Evolutionary conservation across 164 flowering plant genomes (phyloP), one percentile per base, ranked within the genome.

Genomic region (Kalanchoe fedtschenkoi): DNA sequence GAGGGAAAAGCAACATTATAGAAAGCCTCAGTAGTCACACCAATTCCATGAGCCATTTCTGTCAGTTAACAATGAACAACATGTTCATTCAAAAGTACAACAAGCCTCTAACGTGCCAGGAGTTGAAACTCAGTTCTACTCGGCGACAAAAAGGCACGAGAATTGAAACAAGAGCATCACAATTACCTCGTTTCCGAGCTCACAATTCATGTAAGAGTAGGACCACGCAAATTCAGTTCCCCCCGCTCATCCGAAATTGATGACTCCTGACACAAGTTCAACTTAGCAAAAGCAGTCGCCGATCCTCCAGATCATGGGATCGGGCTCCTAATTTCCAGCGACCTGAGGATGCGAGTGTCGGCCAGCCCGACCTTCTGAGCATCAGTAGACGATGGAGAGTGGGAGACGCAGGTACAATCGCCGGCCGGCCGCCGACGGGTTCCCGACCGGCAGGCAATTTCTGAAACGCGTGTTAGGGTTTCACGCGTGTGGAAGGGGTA

Each of bases 401-500:
- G 32, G 26, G n/a, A 24, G 22, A 13, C 26, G 4, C 4, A 22
- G 33, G 26, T n/a, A 34, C 30, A 1, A 7, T 14, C 28, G 29
- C 60, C 55, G 70, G 66, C 39, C 42, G 56, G 39, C 57, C 69
- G 67, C 69, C 61, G 70, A 51, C 16, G n/a, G 34, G 62, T 58
- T 22, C 26, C 69, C 63, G 71, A 70, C 66, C 55, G 68, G 51
- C n/a, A n/a, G n/a, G n/a, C 53, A 24, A 63, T 22, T 13, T 44
- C 9, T 65, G 58, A 26, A 75, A 68, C 60, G 72, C 55, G 63
- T 55, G 17, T n/a, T 53, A 54, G 64, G 74, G 71, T 64, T 68
- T 69, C 71, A 62, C 77, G 66, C 74, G 78, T 70, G 78, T 58
- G 77, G 60, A 61, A 15, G 22, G 39, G n/a, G n/a, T n/a, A n/a